phyloP scores from a whole-genome alignment of 371 early-diverging fungal genomes.

The Mortierella sp. region DNA sequence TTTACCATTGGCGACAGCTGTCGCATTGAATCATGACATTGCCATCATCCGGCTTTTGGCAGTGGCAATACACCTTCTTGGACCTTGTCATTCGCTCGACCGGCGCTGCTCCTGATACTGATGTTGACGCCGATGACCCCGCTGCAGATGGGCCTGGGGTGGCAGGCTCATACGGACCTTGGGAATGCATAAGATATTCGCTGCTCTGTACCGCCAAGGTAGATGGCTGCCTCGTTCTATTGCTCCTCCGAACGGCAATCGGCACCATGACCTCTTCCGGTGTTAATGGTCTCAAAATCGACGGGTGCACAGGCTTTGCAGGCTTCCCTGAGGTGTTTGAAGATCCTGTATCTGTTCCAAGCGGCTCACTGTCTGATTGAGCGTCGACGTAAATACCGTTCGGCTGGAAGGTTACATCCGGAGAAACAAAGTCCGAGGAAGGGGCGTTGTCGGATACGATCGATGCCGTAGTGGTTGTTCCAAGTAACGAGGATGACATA shows the following conservation, averaged over 20 bases:
- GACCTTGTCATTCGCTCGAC: conserved; percentile 52
- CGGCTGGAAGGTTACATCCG: conserved; percentile 45
- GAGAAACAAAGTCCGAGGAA: conserved; percentile 30
- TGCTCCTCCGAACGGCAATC: conserved; percentile 42
- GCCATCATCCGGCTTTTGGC: conserved; percentile 77
- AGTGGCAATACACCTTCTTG: conserved; percentile 81
- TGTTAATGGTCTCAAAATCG: conserved; percentile 7
- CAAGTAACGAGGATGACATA: not conserved
- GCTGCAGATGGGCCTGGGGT: not conserved
- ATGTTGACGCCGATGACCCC: not conserved
- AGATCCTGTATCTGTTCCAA: conserved; percentile 1
- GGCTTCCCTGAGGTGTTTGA: not conserved
- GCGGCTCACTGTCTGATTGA: not conserved
- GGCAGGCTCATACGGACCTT: not conserved
- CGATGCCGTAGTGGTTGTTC: not conserved
- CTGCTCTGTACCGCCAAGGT: conserved; percentile 39
- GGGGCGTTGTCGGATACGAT: not conserved
- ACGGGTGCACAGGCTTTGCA: not conserved
- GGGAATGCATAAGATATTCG: conserved; percentile 33
- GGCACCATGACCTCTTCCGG: conserved; percentile 9
- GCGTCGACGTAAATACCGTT: not conserved
- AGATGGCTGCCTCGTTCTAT: conserved; percentile 36
- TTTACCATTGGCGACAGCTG: conserved; percentile 81
- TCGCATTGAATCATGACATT: conserved; percentile 88
- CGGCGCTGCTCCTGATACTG: conserved; percentile 6